Evolutionary conservation across 495 filamentous ascomycete genomes (phyloP), one percentile per base, ranked within the genome.

Genomic region (Stereocaulon alpinum): DNA sequence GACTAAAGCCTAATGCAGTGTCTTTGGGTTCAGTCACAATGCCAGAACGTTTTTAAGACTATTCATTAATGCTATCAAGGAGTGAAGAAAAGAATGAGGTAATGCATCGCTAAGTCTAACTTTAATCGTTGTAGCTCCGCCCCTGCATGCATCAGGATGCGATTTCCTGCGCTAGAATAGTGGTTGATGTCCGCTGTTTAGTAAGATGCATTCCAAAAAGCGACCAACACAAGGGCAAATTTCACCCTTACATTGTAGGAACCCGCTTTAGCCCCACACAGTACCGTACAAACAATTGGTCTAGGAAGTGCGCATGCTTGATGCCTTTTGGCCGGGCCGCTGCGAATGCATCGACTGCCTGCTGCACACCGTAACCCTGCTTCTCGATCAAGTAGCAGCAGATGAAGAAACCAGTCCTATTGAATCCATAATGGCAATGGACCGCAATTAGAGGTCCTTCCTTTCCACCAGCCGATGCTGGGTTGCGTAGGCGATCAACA

Each of bases 401-500:
- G 40, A 97, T 83, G 66, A 96, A 85, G 68, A 91, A 95, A 2
- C 92, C 91, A 0, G 90, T 95, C 40, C 90, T 81, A 67, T 95
- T 95, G 73, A 89, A 95, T 0, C 91, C 92, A 63, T 97, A 96
- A 66, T 97, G 92, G 66, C 92, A 96, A 68, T 97, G 92, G 1
- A 95, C 89, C 14, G 86, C 92, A 49, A 96, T 78, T 15, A 79
- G 72, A 10, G 67, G 70, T 29, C 73, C 65, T 0, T 74, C 69
- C 14, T 69, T 69, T 64, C 67, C 73, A 12, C 74, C 70, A 6
- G 72, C 76, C 5, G 58, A 29, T 17, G 48, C 17, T 49, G 55
- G 43, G 29, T 70, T 69, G 17, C 76, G 77, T 32, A 94, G 75
- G 45, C 78, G 73, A 66, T 96, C 91, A 7, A 96, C 83, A 4